Evolutionary conservation across 2,329 filamentous ascomycete genomes (phyloP), one percentile per base, ranked within the genome.

Genomic region (Epichloe typhina): DNA sequence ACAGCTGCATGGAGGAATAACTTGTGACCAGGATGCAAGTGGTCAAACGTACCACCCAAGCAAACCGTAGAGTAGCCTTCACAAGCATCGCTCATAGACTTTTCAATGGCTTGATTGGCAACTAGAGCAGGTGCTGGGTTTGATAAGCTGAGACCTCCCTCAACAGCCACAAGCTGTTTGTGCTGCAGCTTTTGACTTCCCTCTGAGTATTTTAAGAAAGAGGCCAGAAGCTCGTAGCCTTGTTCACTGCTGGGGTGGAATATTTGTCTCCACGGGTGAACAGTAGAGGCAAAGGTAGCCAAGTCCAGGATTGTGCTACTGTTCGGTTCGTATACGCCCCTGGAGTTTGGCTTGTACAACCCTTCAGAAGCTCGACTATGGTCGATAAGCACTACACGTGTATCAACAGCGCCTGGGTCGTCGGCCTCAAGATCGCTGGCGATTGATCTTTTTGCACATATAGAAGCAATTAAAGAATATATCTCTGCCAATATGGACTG

Each of bases 21-120:
- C 69, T 97, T 98, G 71, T 98, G 93, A 5, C 93, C 93, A 4
- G 87, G 83, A 64, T 98, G 93, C 21, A 98, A 77, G 67, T 97
- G 89, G 65, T 98, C 93, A 67, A 97, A 98, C 0, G 93, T 98
- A 9, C 93, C 93, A 33, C 91, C 93, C 12, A 97, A 79, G 49
- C 84, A 87, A 47, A 94, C 84, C 3, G 56, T 61, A 3, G 54
- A 52, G 53, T 66, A 67, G 0, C 58, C 57, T 3, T 50, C 49
- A 5, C 51, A 49, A 13, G 50, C 50, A 3, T 54, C 48, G 1
- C 53, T 46, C 7, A 17, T 15, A 38, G 11, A 17, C 15, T 19
- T 17, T 13, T 33, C 31, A 37, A 11, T 31, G 15, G 3, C 12
- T 17, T 12, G 39, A 12, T 35, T n/a, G 23, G 15, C 17, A 19